Base-by-base conservation (phyloP, 768 basidiomycete genomes). In the Suillus weaverae region DNA sequence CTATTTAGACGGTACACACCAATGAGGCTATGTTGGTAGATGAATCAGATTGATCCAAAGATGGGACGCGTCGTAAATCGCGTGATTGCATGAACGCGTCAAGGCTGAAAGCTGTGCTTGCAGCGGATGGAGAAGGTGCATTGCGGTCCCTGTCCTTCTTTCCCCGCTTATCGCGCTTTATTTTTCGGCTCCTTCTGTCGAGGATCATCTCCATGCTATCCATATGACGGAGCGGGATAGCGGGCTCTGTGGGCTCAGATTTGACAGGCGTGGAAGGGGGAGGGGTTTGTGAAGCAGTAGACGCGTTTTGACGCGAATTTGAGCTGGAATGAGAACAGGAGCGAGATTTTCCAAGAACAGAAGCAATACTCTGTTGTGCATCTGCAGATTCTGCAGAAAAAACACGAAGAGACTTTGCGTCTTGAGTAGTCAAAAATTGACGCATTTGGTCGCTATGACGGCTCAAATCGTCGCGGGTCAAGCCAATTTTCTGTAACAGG, bases 391-490 rank as follows among this genome's bases (percentile, higher is more conserved):
- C 77, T 64, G 59, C 64, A 70, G 69, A 77, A 77, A 69, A 79
- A 67, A 71, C 80, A 77, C 83, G 82, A 75, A 82, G 76, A 76
- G 83, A 74, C 63, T 74, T 73, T 61, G 78, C 72, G 70, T 79
- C 79, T 71, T 87, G 83, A 36, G 85, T 77, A 39, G 85, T 88
- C 69, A 91, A 81, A 79, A 91, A 92, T 69, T 86, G 86, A 61
- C 90, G 88, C 91, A 93, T 92, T 74, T 91, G 85, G 78, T 89
- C 84, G 70, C 88, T 91, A 72, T 86, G 89, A 72, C 85, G 82
- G 69, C 81, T 74, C 63, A 93, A 80, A 77, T 92, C 91, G 71
- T 90, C 87, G 75, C 89, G 85, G 68, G 92, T 91, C 72, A 93
- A 83, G 60, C 91, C 90, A 48, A 93, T 82, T 20, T 86, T 86